Evolutionary conservation across 441 rosid species (phyloP).

Genomic region (Adansonia grandidieri): DNA sequence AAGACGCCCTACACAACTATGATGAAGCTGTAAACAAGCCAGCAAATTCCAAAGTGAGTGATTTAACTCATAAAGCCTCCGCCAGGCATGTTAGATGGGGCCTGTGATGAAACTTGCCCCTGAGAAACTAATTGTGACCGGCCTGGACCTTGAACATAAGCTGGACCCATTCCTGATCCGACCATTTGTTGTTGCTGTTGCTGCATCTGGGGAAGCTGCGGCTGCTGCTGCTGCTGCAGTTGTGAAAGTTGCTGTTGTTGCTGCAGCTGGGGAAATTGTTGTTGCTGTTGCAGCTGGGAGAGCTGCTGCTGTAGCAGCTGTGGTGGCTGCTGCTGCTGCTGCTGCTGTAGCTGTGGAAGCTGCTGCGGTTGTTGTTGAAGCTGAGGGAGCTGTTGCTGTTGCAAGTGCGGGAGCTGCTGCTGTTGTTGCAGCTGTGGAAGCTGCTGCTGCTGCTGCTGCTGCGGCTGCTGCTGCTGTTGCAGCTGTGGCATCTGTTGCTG

Average conservation of each 20-base stretch:
- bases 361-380: conserved; percentile 36
- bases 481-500: conserved; percentile 36
- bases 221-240: conserved; percentile 33
- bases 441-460: conserved; percentile 40
- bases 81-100: conserved; percentile 68
- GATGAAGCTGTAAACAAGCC: not conserved
- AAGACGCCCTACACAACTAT: not conserved
- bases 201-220: conserved; percentile 33
- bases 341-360: conserved; percentile 37
- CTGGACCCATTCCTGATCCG: conserved; percentile 76
- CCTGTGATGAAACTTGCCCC: conserved; percentile 75
- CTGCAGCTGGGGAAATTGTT: conserved; percentile 37
- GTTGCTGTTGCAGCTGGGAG: conserved; percentile 36
- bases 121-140: conserved; percentile 65
- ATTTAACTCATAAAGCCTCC: conserved; percentile 67
- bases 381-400: conserved; percentile 32
- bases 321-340: conserved; percentile 32
- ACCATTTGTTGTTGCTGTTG: conserved; percentile 70
- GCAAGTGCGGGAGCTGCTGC: conserved; percentile 35
- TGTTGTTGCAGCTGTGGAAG: conserved; percentile 41
- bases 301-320: conserved; percentile 35
- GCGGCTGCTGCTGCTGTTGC: conserved; percentile 44
- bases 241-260: conserved; percentile 36
- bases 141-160: conserved; percentile 74
- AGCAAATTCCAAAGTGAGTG: not conserved